phyloP scores from a whole-genome alignment of 345 rosid genomes.

The Rubroshorea leprosula region DNA sequence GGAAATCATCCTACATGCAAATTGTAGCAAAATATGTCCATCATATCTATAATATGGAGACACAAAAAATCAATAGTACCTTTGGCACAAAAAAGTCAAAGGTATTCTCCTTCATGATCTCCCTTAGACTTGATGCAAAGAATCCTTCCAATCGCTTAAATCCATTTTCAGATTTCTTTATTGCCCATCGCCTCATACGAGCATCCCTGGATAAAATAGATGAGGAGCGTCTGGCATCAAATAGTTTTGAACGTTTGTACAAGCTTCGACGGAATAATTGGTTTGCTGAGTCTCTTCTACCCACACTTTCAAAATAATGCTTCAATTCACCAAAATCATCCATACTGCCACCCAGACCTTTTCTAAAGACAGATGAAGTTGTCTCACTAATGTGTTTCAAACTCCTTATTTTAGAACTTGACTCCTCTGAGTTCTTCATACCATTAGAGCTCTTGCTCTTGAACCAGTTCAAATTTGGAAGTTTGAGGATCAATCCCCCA shows the following conservation, averaged over 20 bases:
- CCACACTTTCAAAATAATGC: constrained; percentile 93
- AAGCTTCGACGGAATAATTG: constrained; percentile 79
- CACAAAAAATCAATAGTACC: constrained; percentile 40
- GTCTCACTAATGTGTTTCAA: constrained; percentile 59
- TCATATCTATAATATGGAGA: not conserved
- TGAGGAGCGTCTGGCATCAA: constrained; percentile 88
- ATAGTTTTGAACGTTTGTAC: constrained; percentile 88
- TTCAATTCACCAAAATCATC: constrained; percentile 92
- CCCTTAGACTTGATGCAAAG: constrained; percentile 78
- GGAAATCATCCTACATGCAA: not conserved
- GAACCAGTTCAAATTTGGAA: constrained; percentile 62
- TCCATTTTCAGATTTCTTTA: constrained; percentile 79
- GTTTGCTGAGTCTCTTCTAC: constrained; percentile 83
- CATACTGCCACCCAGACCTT: constrained; percentile 39
- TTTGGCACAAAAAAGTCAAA: constrained; percentile 80
- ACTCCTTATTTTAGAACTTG: constrained; percentile 51
- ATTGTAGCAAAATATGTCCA: not conserved
- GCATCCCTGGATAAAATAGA: constrained; percentile 96
- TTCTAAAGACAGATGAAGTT: constrained; percentile 32
- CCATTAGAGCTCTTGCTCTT: constrained; percentile 34
- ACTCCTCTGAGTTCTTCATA: constrained; percentile 34
- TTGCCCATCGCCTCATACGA: constrained; percentile 84
- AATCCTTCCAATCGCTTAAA: constrained; percentile 92
- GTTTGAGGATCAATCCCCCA: constrained; percentile 48
- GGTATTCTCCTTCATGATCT: constrained; percentile 89